Percentiles rank a stretch among this genome's conserved stretches.
phyloP scores from a whole-genome alignment of 768 basidiomycete genomes.

The Tephrocybe sp. region DNA sequence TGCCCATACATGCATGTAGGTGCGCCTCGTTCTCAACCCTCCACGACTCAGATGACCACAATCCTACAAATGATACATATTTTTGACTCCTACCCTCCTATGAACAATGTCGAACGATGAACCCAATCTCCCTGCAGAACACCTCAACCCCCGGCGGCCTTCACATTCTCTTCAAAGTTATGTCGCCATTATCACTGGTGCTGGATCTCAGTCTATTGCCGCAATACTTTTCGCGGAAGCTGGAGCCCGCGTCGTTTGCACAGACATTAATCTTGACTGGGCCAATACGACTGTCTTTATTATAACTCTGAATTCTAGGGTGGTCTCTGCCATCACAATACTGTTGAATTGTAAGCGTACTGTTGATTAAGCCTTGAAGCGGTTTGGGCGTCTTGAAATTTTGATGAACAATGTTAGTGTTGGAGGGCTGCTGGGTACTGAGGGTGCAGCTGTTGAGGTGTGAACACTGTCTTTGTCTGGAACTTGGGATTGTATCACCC shows the following conservation, averaged over 20 bases:
- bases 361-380: slow-evolving; percentile 32
- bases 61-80: too few relatives aligned
- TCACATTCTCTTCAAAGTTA: slow-evolving; percentile 29
- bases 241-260: slow-evolving; percentile 36
- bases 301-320: slow-evolving; percentile 37
- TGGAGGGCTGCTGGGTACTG: slow-evolving; percentile 36
- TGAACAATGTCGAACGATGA: slow-evolving; percentile 12
- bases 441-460: too few relatives aligned
- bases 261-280: slow-evolving; percentile 36
- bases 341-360: slow-evolving; percentile 33
- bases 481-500: too few relatives aligned
- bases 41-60: too few relatives aligned
- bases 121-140: slow-evolving; percentile 7
- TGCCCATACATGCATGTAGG: too few relatives aligned
- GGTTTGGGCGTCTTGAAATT: slow-evolving; percentile 41
- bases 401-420: slow-evolving; percentile 44
- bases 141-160: slow-evolving; percentile 33
- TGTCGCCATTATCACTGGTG: slow-evolving; percentile 43
- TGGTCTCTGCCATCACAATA: slow-evolving; percentile 30
- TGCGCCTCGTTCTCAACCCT: too few relatives aligned
- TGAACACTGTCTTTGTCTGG: too few relatives aligned
- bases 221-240: slow-evolving; percentile 42
- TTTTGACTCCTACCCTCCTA: too few relatives aligned
- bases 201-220: slow-evolving; percentile 36
- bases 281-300: slow-evolving; percentile 37